Percentiles rank a stretch among this genome's conserved stretches.
Evolutionary conservation across 495 filamentous ascomycete species (phyloP).

Genomic region (Diplogelasinospora grovesii): DNA sequence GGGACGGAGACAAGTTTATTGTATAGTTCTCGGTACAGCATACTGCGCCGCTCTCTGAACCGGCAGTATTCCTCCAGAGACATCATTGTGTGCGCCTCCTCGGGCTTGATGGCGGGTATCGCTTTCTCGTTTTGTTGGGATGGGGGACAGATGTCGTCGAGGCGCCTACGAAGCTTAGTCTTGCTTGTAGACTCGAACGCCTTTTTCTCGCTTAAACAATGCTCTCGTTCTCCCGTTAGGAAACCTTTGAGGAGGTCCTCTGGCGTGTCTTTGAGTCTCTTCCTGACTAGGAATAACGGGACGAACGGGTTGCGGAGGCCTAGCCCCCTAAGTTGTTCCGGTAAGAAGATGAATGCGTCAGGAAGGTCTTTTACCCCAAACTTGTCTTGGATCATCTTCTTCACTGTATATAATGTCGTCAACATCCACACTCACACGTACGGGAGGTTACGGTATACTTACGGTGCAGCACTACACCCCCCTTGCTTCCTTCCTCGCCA

Average conservation of each 20-base stretch:
- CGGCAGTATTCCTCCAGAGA: conserved; percentile 41
- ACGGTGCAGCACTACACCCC: conserved; percentile 30
- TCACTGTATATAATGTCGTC: conserved; percentile 24
- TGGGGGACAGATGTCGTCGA: background rate
- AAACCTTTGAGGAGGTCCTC: conserved; percentile 27
- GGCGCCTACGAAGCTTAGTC: too few relatives aligned
- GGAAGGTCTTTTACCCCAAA: conserved; percentile 52
- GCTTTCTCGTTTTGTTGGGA: background rate
- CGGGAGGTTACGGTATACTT: background rate
- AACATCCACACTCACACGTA: too few relatives aligned
- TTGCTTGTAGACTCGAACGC: conserved; percentile 24
- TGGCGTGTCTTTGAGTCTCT: conserved; percentile 25
- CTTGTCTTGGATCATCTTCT: conserved; percentile 43
- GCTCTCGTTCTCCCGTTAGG: conserved; percentile 31
- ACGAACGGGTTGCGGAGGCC: conserved; percentile 52
- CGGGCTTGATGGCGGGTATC: background rate
- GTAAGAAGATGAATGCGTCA: conserved; percentile 57
- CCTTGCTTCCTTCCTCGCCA: conserved; percentile 9
- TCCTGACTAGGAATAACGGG: conserved; percentile 28
- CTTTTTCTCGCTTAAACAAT: conserved; percentile 23
- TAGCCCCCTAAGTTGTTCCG: conserved; percentile 48
- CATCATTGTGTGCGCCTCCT: conserved; percentile 30
- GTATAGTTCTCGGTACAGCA: conserved; percentile 4
- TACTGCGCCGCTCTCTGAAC: conserved; percentile 34
- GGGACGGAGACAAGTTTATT: conserved; percentile 17